Percentiles rank a stretch among this genome's conserved stretches.
These are phyloP conservation scores for Pseudozyma thailandica DNA, from an alignment of 1,284 basidiomycete genomes.

Conservation along the genomic window DNA sequence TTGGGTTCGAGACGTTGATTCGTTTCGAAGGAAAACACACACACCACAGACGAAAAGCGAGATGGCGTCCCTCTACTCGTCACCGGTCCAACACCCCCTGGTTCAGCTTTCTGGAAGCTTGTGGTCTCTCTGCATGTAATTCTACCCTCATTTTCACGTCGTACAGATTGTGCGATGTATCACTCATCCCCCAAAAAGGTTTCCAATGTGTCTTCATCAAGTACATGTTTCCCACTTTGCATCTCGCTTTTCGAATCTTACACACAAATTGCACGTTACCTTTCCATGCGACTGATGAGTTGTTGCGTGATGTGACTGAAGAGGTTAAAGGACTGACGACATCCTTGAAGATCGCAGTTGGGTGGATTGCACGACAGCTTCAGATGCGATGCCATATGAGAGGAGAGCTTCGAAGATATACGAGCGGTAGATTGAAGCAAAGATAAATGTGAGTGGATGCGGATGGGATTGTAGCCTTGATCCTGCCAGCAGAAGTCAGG, in stretches of 20 bases:
- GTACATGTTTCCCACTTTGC: conserved; percentile 10
- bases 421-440: too few relatives aligned
- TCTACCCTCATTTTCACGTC: conserved; percentile 26
- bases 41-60: conserved; percentile 37
- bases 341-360: too few relatives aligned
- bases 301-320: too few relatives aligned
- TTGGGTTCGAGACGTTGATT: conserved; percentile 1
- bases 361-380: too few relatives aligned
- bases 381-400: too few relatives aligned
- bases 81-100: background rate
- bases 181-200: conserved; percentile 13
- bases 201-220: background rate
- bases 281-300: background rate
- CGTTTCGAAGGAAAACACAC: conserved; percentile 16
- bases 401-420: too few relatives aligned
- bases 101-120: conserved; percentile 1
- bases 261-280: conserved; percentile 3
- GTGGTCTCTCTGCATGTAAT: conserved; percentile 28
- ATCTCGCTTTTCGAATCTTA: conserved; percentile 41
- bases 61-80: conserved; percentile 17
- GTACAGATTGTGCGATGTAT: too few relatives aligned
- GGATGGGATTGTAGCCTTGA: too few relatives aligned
- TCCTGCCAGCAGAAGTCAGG: too few relatives aligned
- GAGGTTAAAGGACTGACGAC: too few relatives aligned
- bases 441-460: too few relatives aligned